Evolutionary conservation across 1,139 yeast genomes (phyloP).

Genomic region (Pichia sp.): DNA sequence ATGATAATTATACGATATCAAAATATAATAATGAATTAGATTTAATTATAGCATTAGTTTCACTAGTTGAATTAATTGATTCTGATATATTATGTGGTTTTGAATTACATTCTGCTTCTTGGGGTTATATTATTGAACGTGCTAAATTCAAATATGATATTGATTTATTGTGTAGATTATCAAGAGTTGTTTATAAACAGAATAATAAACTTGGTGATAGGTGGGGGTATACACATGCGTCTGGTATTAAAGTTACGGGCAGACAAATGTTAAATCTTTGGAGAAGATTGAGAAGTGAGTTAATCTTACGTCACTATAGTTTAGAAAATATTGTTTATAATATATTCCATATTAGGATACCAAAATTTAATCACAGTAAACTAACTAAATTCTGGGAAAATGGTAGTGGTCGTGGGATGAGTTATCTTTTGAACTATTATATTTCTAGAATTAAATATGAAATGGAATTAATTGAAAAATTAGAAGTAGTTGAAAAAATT

Average conservation of each 20-base stretch:
- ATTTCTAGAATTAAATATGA: conserved; percentile 42
- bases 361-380: conserved; percentile 48
- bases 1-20: neutral
- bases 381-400: conserved; percentile 47
- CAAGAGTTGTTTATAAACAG: conserved; percentile 44
- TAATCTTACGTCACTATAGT: conserved; percentile 61
- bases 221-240: conserved; percentile 81
- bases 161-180: conserved; percentile 47
- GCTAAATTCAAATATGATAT: conserved; percentile 39
- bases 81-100: conserved; percentile 88
- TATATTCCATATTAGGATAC: conserved; percentile 58
- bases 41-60: conserved; percentile 44
- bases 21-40: conserved; percentile 4
- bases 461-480: conserved; percentile 47
- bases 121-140: conserved; percentile 86
- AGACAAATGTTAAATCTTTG: conserved; percentile 80
- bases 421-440: conserved; percentile 47
- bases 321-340: conserved; percentile 73
- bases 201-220: conserved; percentile 57
- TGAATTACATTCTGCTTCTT: conserved; percentile 72
- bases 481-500: conserved; percentile 64
- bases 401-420: conserved; percentile 27
- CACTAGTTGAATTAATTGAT: conserved; percentile 57
- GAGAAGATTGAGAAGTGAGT: conserved; percentile 63
- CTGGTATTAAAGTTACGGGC: conserved; percentile 64